These are phyloP conservation scores for Yamadazyma atlantica DNA, from an alignment of 1,139 yeast genomes.

Conservation along the genomic window DNA sequence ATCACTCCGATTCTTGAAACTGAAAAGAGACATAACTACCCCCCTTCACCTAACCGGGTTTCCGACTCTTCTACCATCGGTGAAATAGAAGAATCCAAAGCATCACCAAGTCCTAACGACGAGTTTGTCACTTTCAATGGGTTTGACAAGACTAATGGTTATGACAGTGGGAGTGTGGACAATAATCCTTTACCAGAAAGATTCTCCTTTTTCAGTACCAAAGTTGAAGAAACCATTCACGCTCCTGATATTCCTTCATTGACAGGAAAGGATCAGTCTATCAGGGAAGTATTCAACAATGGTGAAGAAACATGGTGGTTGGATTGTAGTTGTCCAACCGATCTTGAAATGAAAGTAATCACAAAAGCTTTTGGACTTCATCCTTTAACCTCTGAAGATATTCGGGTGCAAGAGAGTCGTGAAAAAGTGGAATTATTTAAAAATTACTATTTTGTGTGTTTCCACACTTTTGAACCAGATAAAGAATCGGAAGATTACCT, in stretches of 20 bases:
- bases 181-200: slow-evolving; percentile 58
- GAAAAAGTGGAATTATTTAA: slow-evolving; percentile 80
- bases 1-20: slow-evolving; percentile 9
- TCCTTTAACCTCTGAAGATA: slow-evolving; percentile 84
- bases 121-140: slow-evolving; percentile 20
- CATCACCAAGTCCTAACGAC: slow-evolving; percentile 34
- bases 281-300: slow-evolving; percentile 61
- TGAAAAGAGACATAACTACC: slow-evolving; percentile 11
- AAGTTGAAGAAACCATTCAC: slow-evolving; percentile 83
- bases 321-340: slow-evolving; percentile 70
- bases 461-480: slow-evolving; percentile 79
- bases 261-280: slow-evolving; percentile 61
- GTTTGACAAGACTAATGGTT: slow-evolving; percentile 11
- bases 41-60: slow-evolving; percentile 3
- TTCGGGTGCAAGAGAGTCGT: slow-evolving; percentile 80
- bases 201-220: slow-evolving; percentile 79
- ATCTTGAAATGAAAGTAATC: slow-evolving; percentile 62
- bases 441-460: slow-evolving; percentile 75
- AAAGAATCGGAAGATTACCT: slow-evolving; percentile 75
- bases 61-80: slow-evolving; percentile 31
- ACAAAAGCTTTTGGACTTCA: slow-evolving; percentile 76
- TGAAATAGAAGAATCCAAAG: slow-evolving; percentile 21
- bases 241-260: slow-evolving; percentile 83
- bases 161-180: slow-evolving; percentile 5
- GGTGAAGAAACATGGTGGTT: slow-evolving; percentile 77